Evolutionary conservation across 345 rosid species (phyloP), one percentile per base, ranked within the genome.

Genomic region (Eucalyptus decipiens): DNA sequence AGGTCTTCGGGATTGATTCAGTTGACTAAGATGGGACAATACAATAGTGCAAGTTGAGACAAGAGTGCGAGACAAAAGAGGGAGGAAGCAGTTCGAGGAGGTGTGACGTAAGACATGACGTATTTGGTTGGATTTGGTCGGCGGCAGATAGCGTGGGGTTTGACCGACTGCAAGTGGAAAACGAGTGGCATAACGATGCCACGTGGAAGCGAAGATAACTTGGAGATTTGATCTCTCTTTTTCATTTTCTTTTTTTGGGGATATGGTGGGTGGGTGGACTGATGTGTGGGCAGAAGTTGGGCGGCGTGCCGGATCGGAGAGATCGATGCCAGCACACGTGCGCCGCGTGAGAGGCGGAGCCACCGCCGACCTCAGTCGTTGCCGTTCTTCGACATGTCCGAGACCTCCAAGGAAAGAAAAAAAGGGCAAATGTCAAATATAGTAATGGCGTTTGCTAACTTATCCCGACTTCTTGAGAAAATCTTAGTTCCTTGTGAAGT

Each of bases 81-180:
- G 6, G 47, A 11, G 15, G 47, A 37, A 72, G 26, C 45, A 37
- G 6, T 37, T 72, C 83, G 83, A 19, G 88, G 92, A 86, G 88
- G 50, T 88, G 23, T 81, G 89, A 88, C 91, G 81, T 54, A 58
- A 45, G 51, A 16, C 40, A 62, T 87, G 88, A 87, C 88, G 49
- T 51, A 9, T 62, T 60, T 52, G 81, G 30, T 60, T 62, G 23
- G 80, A 24, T 26, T 30, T 76, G 28, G 28, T 37, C 12, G 47
- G 83, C 45, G 32, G 72, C 13, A 56, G 72, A 21, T 32, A 40
- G 83, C 7, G 47, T 43, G 45, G 69, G 76, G 47, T 76, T 76
- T 76, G 83, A 76, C 80, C 32, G 34, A n/a, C 23, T 21, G 47
- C 81, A 19, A 76, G 83, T 21, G 47, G 83, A 76, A 60, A 60